These are phyloP conservation scores for Hirschfeldia incana DNA, from an alignment of 345 rosid species.

Conservation along the genomic window DNA sequence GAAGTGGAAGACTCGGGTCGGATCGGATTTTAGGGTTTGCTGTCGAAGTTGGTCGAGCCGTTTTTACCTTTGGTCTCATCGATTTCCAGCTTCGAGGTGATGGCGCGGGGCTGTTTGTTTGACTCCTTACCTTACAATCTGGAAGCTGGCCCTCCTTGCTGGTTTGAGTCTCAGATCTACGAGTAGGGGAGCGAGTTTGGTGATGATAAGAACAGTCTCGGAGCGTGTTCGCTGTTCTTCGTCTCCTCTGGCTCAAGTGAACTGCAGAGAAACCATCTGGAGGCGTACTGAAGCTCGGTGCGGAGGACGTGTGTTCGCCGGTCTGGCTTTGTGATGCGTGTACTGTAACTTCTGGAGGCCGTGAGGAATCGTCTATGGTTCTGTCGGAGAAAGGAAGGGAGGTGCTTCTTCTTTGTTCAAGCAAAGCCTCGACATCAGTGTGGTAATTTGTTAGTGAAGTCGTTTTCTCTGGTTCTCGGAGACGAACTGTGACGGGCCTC, in stretches of 20 bases:
- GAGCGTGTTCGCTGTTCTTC: neutral
- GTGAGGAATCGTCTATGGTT: neutral
- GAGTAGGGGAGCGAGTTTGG: neutral
- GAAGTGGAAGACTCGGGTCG: no score
- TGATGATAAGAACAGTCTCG: neutral
- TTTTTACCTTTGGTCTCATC: no score
- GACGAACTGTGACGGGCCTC: neutral
- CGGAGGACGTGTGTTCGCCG: neutral
- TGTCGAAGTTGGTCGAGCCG: no score
- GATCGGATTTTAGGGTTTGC: no score
- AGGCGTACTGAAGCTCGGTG: neutral
- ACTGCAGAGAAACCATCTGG: neutral
- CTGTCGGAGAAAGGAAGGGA: neutral
- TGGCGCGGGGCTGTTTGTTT: no score
- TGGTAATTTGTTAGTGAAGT: neutral
- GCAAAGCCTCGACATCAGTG: neutral
- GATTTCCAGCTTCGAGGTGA: no score
- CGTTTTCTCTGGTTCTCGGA: neutral
- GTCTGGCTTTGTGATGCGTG: neutral
- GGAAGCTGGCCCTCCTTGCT: neutral
- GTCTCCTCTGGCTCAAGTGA: neutral
- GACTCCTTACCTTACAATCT: no score
- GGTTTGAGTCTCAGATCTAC: neutral
- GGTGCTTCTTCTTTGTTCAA: neutral
- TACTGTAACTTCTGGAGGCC: neutral